Evolutionary conservation across 1,284 basidiomycete genomes (phyloP), one percentile per base, ranked within the genome.

Genomic region (Malassezia sp.): DNA sequence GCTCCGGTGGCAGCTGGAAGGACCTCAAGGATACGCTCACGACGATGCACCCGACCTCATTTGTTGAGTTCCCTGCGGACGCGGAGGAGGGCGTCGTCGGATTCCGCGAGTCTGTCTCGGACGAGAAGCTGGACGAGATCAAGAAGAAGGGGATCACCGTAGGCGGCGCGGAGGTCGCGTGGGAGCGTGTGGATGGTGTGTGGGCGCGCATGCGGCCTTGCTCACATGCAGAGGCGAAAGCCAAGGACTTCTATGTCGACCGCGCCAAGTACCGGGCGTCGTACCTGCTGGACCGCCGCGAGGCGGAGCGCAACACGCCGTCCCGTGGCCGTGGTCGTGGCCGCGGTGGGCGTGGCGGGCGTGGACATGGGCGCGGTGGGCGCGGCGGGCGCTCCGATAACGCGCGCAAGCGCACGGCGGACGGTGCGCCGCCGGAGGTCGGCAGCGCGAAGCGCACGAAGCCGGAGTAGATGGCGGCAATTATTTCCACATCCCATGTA

Each of bases 201-300:
- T n/a, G n/a, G n/a, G n/a, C n/a, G n/a, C n/a, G n/a, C n/a, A n/a
- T n/a, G n/a, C n/a, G n/a, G n/a, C n/a, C n/a, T n/a, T n/a, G n/a
- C n/a, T n/a, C n/a, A n/a, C n/a, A n/a, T n/a, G n/a, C n/a, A n/a
- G 71, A 85, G 76, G 79, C 78, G 34, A 81, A 84, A 34, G 76
- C 88, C 42, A 81, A 81, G 58, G 82, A 85, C 42, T 67, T 67
- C 70, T 81, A 82, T 61, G 82, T 87, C 57, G 77, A 80, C 9
- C 80, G 82, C 17, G 79, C 79, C 57, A 77, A 74, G 56, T 78
- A 72, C 70, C 72, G 75, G 46, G 76, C 73, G 11, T 69, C 70
- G 36, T 69, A 70, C 45, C 71, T 74, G 28, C 66, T 73, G 41
- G 61, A 81, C 37, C 52, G 53, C 45, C 57, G 63, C 18, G 61